These are phyloP conservation scores for Mytilinidion resinicola DNA, from an alignment of 495 filamentous ascomycete species.

Conservation along the genomic window DNA sequence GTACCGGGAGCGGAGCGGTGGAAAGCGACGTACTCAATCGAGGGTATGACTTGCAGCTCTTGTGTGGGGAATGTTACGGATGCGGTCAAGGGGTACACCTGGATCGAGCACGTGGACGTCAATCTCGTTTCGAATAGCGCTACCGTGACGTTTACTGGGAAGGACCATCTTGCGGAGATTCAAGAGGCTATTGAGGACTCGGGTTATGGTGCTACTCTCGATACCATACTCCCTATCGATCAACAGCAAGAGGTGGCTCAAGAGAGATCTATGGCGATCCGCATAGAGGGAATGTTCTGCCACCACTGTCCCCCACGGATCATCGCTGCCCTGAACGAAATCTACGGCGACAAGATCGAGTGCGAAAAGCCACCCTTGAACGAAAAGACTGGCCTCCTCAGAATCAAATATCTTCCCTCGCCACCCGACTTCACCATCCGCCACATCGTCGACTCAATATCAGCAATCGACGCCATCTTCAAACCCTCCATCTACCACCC, in stretches of 20 bases:
- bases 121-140: constrained; percentile 64
- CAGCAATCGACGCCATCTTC: constrained; percentile 59
- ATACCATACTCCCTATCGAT: constrained; percentile 36
- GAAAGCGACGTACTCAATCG: constrained; percentile 60
- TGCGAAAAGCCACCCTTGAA: constrained; percentile 27
- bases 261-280: constrained; percentile 57
- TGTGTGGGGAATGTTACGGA: constrained; percentile 62
- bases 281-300: constrained; percentile 82
- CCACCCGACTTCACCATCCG: constrained; percentile 70
- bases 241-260: constrained; percentile 15
- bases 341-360: constrained; percentile 44
- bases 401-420: constrained; percentile 61
- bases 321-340: constrained; percentile 43
- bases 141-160: constrained; percentile 31
- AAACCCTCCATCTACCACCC: constrained; percentile 65
- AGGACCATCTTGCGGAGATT: constrained; percentile 51
- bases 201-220: constrained; percentile 68
- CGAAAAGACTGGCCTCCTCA: constrained; percentile 58
- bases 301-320: constrained; percentile 69
- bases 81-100: constrained; percentile 56
- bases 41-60: constrained; percentile 78
- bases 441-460: constrained; percentile 60
- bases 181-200: constrained; percentile 68
- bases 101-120: constrained; percentile 57
- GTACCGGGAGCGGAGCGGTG: constrained; percentile 20